These are phyloP conservation scores for Calvatia gigantea DNA, from an alignment of 768 basidiomycete genomes.

Conservation along the genomic window DNA sequence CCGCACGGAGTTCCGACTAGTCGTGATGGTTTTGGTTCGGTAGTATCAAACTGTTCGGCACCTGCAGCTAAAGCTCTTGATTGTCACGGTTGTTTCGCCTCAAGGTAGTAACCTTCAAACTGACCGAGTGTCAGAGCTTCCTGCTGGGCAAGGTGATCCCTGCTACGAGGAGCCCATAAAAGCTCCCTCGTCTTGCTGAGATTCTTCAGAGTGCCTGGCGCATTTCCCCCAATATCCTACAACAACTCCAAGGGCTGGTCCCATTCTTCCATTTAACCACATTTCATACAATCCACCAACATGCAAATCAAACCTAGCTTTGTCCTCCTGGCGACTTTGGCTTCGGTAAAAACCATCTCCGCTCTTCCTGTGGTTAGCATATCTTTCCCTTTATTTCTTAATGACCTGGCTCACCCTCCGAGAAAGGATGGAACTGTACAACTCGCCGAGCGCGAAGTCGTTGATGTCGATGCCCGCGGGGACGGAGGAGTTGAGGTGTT, in stretches of 20 bases:
- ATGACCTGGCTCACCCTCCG: background rate
- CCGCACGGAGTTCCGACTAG: too few relatives aligned
- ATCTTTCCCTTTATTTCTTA: background rate
- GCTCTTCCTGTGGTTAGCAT: background rate
- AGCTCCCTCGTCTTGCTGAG: too few relatives aligned
- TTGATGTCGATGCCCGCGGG: background rate
- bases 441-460: background rate
- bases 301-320: slow-evolving; percentile 4
- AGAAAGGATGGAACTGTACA: background rate
- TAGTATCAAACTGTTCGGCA: too few relatives aligned
- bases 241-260: slow-evolving; percentile 1
- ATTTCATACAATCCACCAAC: background rate
- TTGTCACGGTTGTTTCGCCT: too few relatives aligned
- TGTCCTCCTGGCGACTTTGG: background rate
- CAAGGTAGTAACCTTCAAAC: too few relatives aligned
- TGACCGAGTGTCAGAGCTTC: too few relatives aligned
- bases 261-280: background rate
- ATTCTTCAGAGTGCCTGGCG: slow-evolving; percentile 5
- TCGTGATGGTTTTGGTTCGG: too few relatives aligned
- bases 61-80: too few relatives aligned
- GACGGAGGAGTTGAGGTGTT: background rate
- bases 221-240: background rate
- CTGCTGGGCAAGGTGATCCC: background rate
- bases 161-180: background rate
- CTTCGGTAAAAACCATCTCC: background rate